Conservation (phyloP, 2,329 filamentous ascomycete species). For the Cercospora nicotianae region DNA sequence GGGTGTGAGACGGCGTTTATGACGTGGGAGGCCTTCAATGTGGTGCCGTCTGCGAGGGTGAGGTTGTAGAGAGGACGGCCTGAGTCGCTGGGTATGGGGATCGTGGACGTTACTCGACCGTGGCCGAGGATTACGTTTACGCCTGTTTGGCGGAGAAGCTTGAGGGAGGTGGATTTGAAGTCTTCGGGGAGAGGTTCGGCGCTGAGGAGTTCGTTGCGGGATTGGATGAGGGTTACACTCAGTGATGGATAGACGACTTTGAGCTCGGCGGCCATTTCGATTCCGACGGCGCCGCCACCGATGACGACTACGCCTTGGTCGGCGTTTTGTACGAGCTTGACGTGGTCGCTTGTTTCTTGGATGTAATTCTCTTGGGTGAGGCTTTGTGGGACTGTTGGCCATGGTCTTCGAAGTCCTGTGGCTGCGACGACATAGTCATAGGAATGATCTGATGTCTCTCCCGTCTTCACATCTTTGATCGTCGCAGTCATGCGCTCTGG, state of each 20-base stretch:
- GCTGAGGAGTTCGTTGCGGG: constrained; percentile 67
- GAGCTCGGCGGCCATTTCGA: constrained; percentile 79
- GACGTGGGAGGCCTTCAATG: constrained; percentile 63
- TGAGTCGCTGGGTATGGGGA: constrained; percentile 42
- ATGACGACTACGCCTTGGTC: constrained; percentile 66
- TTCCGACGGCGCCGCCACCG: constrained; percentile 75
- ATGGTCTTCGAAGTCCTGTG: constrained; percentile 67
- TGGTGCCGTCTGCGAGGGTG: constrained; percentile 60
- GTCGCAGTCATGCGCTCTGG: constrained; percentile 60
- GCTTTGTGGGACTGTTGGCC: constrained; percentile 71
- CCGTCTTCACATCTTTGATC: constrained; percentile 45
- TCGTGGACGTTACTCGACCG: constrained; percentile 56
- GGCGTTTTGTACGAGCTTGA: constrained; percentile 53
- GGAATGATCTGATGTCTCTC: constrained; percentile 32
- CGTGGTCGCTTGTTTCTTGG: constrained; percentile 61
- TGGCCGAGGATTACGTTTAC: constrained; percentile 63
- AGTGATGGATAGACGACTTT: constrained; percentile 65
- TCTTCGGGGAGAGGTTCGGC: constrained; percentile 70
- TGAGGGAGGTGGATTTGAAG: constrained; percentile 63
- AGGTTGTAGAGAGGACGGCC: constrained; percentile 44
- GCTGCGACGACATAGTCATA: constrained; percentile 78
- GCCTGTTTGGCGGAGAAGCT: constrained; percentile 60
- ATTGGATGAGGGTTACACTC: constrained; percentile 73
- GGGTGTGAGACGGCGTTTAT: constrained; percentile 68
- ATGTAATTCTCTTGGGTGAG: constrained; percentile 63